phyloP scores from a whole-genome alignment of 768 basidiomycete species.

The Nidula microcarpa region DNA sequence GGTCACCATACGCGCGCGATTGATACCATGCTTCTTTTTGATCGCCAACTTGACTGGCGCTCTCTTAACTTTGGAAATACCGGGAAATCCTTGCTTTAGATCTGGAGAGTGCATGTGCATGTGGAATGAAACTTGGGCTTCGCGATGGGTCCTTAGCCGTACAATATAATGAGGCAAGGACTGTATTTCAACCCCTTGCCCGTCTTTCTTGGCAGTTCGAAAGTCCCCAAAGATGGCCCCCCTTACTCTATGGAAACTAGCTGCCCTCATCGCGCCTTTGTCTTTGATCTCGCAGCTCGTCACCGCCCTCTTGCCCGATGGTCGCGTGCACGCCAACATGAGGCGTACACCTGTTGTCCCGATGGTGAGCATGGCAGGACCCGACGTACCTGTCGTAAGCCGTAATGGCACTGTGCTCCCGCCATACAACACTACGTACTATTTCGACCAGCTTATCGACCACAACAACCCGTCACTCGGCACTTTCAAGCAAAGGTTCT shows the following conservation, averaged over 20 bases:
- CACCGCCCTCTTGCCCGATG: conserved; percentile 19
- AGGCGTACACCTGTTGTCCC: conserved; percentile 34
- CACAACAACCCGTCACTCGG: conserved; percentile 55
- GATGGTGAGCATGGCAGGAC: conserved; percentile 16
- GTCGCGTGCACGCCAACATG: conserved; percentile 37
- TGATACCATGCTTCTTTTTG: not conserved
- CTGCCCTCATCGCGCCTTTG: not conserved
- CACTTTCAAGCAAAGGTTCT: conserved; percentile 76
- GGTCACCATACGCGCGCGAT: not conserved
- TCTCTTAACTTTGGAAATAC: not conserved
- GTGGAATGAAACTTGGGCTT: not conserved
- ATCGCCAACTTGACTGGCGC: not conserved
- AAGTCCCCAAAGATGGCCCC: not conserved
- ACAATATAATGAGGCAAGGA: too few species aligned
- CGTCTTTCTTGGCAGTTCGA: too few species aligned
- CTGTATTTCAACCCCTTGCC: too few species aligned
- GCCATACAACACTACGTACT: conserved; percentile 43
- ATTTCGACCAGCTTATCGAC: conserved; percentile 57
- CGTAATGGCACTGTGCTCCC: conserved; percentile 40
- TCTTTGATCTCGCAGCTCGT: not conserved
- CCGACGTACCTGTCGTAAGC: conserved; percentile 30
- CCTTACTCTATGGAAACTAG: not conserved
- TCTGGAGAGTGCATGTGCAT: not conserved
- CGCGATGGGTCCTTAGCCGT: not conserved
- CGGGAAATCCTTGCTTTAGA: not conserved